phyloP scores from a whole-genome alignment of 2,329 filamentous ascomycete genomes.

The Sporothrix globosa region DNA sequence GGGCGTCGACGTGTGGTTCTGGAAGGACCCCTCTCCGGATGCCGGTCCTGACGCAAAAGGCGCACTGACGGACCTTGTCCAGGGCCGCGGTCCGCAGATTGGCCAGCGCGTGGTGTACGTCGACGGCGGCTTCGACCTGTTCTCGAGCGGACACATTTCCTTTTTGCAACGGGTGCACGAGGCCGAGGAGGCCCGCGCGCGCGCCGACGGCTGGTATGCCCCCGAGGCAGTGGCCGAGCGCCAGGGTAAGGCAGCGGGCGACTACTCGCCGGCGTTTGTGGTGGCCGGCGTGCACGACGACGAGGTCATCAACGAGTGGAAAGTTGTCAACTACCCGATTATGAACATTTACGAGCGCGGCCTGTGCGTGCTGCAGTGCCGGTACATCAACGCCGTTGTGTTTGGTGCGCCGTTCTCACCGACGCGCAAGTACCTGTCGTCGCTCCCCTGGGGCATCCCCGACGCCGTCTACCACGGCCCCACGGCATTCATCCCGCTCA shows the following conservation, averaged over 20 bases:
- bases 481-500: constrained; percentile 82
- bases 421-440: constrained; percentile 73
- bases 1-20: constrained; percentile 84
- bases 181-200: constrained; percentile 71
- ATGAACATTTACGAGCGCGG: constrained; percentile 99
- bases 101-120: constrained; percentile 92
- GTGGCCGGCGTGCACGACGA: constrained; percentile 94
- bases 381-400: constrained; percentile 86
- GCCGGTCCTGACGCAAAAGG: not conserved
- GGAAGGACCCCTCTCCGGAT: constrained; percentile 50
- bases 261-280: constrained; percentile 84
- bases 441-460: constrained; percentile 73
- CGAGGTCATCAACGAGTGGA: constrained; percentile 92
- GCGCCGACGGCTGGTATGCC: constrained; percentile 72
- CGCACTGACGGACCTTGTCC: constrained; percentile 58
- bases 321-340: constrained; percentile 97
- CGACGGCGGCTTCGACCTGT: constrained; percentile 94
- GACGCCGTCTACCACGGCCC: constrained; percentile 93
- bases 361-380: constrained; percentile 90
- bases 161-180: constrained; percentile 80
- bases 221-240: constrained; percentile 66
- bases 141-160: constrained; percentile 95
- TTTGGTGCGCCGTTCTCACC: constrained; percentile 91
- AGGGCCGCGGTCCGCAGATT: constrained; percentile 69
- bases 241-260: constrained; percentile 60